Evolutionary conservation across 2,329 filamentous ascomycete species (phyloP), one percentile per base, ranked within the genome.

Genomic region (Colletotrichum coccodes): DNA sequence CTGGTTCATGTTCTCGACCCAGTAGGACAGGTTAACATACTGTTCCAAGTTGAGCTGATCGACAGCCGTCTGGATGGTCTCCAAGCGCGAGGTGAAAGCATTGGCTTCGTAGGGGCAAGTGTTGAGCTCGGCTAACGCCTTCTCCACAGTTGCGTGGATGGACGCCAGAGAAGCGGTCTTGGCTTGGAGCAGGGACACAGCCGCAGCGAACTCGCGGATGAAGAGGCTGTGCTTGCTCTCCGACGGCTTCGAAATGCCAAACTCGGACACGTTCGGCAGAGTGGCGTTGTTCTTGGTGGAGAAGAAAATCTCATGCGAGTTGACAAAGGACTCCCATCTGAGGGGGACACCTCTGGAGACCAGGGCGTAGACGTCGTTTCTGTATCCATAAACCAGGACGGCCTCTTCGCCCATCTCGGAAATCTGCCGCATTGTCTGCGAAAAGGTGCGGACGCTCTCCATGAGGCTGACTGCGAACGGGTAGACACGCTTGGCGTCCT

Each of bases 401-500:
- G 94, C 90, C 66, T 98, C 94, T 72, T 95, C 93, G 12, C 91
- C 89, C 93, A 99, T 95, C 62, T 92, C 89, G 21, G 90, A 86
- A 68, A 99, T 97, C 58, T 93, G 90, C 34, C 94, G 91, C 73
- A 92, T 91, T 0, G 94, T 98, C 80, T 98, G 95, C 2, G 94
- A 89, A 71, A 97, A 92, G 0, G 94, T 98, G 67, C 95, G 90
- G n/a, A 98, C 94, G 75, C 94, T 98, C 82, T 99, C 96, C 94
- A 99, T 99, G 73, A 99, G 83, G 76, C 95, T 98, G 72, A 99
- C 95, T 28, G 97, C 96, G 76, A 97, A 99, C 0, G 96, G 96
- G 75, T 99, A 99, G 4, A 99, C 96, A 60, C 96, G 90, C 81
- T 98, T 97, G n/a, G 96, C 97, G 78, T 99, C 96, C 80, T 98